Conservation (phyloP, 441 rosid genomes). For the Pelargonium cotyledonis region DNA sequence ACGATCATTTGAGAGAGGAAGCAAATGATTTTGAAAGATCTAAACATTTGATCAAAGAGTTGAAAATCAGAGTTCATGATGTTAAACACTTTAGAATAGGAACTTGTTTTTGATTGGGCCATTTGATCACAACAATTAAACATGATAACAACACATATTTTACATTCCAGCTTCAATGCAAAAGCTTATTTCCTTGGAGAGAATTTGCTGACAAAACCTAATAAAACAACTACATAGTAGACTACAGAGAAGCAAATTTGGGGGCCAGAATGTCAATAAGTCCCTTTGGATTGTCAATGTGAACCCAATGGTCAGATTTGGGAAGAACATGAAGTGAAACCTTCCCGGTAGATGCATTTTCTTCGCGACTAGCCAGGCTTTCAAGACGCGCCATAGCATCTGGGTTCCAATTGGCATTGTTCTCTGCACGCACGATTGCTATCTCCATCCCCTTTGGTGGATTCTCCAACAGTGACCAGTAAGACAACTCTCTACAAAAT, state of each 20-base stretch:
- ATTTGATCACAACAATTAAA: too few relatives aligned
- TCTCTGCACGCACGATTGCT: conserved; percentile 66
- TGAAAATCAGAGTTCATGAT: too few relatives aligned
- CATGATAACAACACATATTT: too few relatives aligned
- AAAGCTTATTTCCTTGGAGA: too few relatives aligned
- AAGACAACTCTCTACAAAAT: conserved; percentile 58
- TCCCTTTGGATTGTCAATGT: conserved; percentile 85
- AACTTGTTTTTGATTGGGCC: too few relatives aligned
- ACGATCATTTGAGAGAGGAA: too few relatives aligned
- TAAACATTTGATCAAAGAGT: too few relatives aligned
- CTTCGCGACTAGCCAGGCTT: conserved; percentile 33
- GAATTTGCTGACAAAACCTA: too few relatives aligned
- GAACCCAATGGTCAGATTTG: conserved; percentile 90
- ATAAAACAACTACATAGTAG: not conserved
- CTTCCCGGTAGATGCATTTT: conserved; percentile 41
- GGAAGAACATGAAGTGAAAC: conserved; percentile 58
- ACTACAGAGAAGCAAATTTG: conserved; percentile 31
- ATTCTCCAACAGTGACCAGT: conserved; percentile 79
- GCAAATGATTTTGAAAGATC: too few relatives aligned
- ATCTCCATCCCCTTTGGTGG: conserved; percentile 76
- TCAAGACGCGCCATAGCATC: conserved; percentile 47
- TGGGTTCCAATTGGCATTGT: conserved; percentile 74
- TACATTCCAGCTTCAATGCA: too few relatives aligned
- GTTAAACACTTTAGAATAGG: too few relatives aligned
- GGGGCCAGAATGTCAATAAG: conserved; percentile 63